Percentiles rank a stretch among this genome's conserved stretches.
Evolutionary conservation across 2,329 filamentous ascomycete genomes (phyloP).

Genomic region (Colletotrichum camelliae): DNA sequence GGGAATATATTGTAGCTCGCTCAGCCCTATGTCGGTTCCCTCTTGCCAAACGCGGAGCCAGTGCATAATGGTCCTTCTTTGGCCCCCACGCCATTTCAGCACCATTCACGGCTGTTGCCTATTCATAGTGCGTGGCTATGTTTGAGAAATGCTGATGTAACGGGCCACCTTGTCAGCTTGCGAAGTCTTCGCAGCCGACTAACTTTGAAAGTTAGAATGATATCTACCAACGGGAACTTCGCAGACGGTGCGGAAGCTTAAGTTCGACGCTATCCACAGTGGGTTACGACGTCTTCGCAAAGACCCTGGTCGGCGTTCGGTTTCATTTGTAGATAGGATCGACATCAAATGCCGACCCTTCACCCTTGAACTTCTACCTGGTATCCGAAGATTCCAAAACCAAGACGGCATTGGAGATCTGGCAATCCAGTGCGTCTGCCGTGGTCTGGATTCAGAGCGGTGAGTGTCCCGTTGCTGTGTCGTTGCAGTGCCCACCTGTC

Average conservation of each 20-base stretch:
- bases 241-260: not conserved
- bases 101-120: not conserved
- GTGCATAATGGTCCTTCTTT: not conserved
- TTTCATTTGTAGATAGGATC: not conserved
- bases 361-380: not conserved
- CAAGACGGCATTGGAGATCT: not conserved
- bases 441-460: not conserved
- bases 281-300: not conserved
- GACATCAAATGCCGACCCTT: not conserved
- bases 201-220: not conserved
- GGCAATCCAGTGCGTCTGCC: not conserved
- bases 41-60: not conserved
- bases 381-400: not conserved
- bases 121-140: not conserved
- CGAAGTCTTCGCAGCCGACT: not conserved
- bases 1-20: not conserved
- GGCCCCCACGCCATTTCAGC: not conserved
- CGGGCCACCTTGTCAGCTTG: accelerated
- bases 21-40: not conserved
- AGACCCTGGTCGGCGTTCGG: not conserved
- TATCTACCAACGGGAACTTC: not conserved
- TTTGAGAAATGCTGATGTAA: not conserved
- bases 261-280: not conserved
- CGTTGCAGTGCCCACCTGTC: not conserved
- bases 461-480: not conserved